Base-by-base conservation (phyloP, 176 grass and related monocot species). In the Miscanthus lutarioriparius region DNA sequence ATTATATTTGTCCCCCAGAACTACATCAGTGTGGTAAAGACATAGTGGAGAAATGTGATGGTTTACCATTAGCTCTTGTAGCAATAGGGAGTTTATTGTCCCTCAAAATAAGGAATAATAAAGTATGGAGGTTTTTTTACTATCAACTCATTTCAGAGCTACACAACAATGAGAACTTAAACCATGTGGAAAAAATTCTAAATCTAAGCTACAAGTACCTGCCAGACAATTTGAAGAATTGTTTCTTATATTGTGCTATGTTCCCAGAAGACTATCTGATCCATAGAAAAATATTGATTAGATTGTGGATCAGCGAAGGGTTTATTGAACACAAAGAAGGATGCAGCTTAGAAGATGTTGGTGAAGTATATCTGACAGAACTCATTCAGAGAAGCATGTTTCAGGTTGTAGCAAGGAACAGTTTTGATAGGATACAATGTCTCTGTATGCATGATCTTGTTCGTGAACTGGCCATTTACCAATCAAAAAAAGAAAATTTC, bases 371-470 rank as follows among this genome's bases (percentile, higher is more conserved):
- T 41, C 32, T 95, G 0, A 1, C 3, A 20, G 76, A 89, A 38
- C 88, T 92, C 0, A 22, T 92, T 8, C 74, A 35, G 35, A 75
- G 83, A 40, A 89, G 80, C 47, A 77, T 95, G 90, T 81, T 95
- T 54, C 88, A 87, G 41, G 75, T 35, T 35, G 35, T 91, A 13
- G 87, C 48, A 0, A 6, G 20, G 12, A 93, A 96, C 64, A 64
- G 62, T 51, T 85, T 84, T 47, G 59, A 77, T 12, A 86, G 86
- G 35, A 75, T 80, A 3, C 54, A 27, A 16, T 23, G 6, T 19
- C 27, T 84, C 16, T 72, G n/a, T 45, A 92, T 95, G 90, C 88
- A 96, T 85, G 86, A 77, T 53, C 80, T 79, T 85, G 47, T 96
- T 0, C 83, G 88, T 0, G 88, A 92, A 35, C 43, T 92, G 41